Conservation (phyloP, 1,284 basidiomycete species). For the Ustilago xerochloae region DNA sequence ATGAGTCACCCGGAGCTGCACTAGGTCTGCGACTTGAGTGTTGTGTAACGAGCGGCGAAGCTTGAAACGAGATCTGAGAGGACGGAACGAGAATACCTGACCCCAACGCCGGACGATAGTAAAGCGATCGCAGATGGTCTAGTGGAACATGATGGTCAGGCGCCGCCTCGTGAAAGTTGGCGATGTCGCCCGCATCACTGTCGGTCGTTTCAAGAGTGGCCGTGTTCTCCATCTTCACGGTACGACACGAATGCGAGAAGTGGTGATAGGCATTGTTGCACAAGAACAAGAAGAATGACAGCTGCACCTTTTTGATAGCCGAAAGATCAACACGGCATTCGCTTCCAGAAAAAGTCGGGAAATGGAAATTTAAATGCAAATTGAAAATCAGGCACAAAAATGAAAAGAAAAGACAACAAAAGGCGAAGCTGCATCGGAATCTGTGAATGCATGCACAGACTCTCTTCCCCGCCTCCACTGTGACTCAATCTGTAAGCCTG, state of each 20-base stretch:
- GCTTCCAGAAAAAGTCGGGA: too few species aligned
- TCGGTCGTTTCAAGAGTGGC: neutral
- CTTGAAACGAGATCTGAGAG: conserved; percentile 3
- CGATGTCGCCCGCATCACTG: conserved; percentile 13
- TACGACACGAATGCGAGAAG: neutral
- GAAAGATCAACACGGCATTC: neutral
- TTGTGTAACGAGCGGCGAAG: neutral
- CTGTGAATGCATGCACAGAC: conserved; percentile 2
- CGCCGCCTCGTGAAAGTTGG: conserved; percentile 15
- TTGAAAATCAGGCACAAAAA: conserved; percentile 1
- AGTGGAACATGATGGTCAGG: conserved; percentile 40
- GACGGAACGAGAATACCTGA: conserved; percentile 41
- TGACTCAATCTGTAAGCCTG: neutral
- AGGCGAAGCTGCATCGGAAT: neutral
- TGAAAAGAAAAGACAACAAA: neutral
- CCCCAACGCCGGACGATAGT: conserved; percentile 42
- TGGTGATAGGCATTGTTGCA: neutral
- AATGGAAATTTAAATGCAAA: too few species aligned
- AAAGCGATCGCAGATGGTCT: conserved; percentile 43
- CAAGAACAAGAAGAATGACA: neutral
- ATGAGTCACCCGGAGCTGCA: neutral
- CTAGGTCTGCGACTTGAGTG: neutral
- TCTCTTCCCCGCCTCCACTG: conserved; percentile 1
- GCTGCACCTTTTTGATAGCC: neutral
- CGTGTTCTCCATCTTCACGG: neutral